A percentile compares a stretch with the other conserved stretches of the same genome.
Conservation (phyloP, 2,329 filamentous ascomycete species). For the Claviceps pusilla region DNA sequence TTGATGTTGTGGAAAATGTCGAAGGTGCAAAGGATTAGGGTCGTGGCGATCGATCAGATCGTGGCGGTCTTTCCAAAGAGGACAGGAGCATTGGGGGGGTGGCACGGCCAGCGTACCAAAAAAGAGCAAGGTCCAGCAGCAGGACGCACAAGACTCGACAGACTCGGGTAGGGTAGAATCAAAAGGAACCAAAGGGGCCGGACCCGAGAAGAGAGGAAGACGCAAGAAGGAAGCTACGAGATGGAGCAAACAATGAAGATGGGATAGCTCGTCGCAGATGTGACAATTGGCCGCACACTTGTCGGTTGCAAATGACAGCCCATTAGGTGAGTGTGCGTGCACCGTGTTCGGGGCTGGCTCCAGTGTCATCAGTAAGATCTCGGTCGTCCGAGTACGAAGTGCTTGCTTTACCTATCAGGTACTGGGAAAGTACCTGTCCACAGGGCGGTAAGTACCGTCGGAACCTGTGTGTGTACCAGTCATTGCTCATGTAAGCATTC, state of each 20-base stretch:
- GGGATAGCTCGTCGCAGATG: conserved; percentile 1
- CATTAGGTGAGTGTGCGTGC: conserved; percentile 10
- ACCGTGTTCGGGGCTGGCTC: background rate
- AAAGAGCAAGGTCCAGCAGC: background rate
- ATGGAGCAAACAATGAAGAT: background rate
- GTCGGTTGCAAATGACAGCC: conserved; percentile 15
- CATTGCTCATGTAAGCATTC: too few species aligned
- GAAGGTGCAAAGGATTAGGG: background rate
- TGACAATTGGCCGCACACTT: conserved; percentile 1
- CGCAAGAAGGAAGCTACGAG: background rate
- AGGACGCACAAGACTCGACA: background rate
- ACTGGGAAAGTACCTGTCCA: too few species aligned
- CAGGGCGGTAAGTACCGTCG: too few species aligned
- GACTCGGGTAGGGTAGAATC: background rate
- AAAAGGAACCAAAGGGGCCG: background rate
- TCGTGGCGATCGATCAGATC: background rate
- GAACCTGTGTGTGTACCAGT: too few species aligned
- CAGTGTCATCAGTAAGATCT: background rate
- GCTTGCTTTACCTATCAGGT: too few species aligned
- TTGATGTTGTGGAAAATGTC: background rate
- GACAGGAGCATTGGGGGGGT: background rate
- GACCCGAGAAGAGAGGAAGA: background rate
- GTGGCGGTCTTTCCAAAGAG: conserved; percentile 2
- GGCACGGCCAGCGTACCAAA: background rate
- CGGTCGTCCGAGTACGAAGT: too few species aligned